Percentiles rank a stretch among this genome's conserved stretches.
phyloP scores from a whole-genome alignment of 805 yeast genomes.

The Barnettozyma californica region DNA sequence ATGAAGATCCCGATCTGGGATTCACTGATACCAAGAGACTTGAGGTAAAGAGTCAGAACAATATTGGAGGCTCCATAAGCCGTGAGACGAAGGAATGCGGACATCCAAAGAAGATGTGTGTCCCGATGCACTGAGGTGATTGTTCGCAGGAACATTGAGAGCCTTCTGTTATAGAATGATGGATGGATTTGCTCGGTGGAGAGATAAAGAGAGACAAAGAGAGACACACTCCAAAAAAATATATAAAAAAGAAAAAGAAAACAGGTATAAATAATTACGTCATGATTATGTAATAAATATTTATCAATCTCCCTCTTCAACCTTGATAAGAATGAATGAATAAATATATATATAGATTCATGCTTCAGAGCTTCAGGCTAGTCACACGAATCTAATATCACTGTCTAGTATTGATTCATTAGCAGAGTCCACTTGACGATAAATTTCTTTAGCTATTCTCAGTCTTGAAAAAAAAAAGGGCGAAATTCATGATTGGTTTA shows the following conservation, averaged over 20 bases:
- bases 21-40: constrained; percentile 48
- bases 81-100: constrained; percentile 64
- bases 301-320: too few species aligned
- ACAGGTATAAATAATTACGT: neutral
- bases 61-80: constrained; percentile 80
- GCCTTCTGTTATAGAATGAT: neutral
- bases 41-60: constrained; percentile 63
- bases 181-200: too few species aligned
- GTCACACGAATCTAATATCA: too few species aligned
- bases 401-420: too few species aligned
- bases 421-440: too few species aligned
- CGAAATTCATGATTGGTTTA: too few species aligned
- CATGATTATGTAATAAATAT: neutral
- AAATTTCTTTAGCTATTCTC: too few species aligned
- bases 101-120: constrained; percentile 47
- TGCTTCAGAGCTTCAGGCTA: too few species aligned
- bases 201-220: neutral
- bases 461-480: too few species aligned
- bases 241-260: neutral
- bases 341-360: too few species aligned
- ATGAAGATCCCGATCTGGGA: constrained; percentile 68
- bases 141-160: constrained; percentile 1
- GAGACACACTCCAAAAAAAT: too few species aligned
- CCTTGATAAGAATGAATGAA: too few species aligned
- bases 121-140: neutral